These are phyloP conservation scores for Jaapia argillacea DNA, from an alignment of 768 basidiomycete species.

Conservation along the genomic window DNA sequence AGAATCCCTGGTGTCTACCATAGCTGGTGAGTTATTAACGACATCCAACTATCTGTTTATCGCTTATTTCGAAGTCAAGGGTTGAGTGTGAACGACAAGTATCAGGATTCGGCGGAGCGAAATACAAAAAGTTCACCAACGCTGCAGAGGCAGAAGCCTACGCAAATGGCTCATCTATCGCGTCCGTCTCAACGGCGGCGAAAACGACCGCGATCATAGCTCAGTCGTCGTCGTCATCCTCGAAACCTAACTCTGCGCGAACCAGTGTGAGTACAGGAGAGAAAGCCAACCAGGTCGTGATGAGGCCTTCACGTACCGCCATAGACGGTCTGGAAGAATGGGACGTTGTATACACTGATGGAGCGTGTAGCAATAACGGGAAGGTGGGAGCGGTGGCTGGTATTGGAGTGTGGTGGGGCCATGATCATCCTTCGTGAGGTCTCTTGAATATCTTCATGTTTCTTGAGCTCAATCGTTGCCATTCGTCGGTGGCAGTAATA, in stretches of 20 bases:
- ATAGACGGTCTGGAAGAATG: conserved; percentile 9
- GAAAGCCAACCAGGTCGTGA: too few species aligned
- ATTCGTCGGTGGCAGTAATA: conserved; percentile 41
- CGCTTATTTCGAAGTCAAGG: conserved; percentile 30
- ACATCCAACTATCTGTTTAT: background rate
- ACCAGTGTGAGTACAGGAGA: too few species aligned
- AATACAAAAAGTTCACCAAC: conserved; percentile 58
- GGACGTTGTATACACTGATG: conserved; percentile 74
- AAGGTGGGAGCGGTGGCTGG: conserved; percentile 58
- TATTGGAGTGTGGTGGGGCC: conserved; percentile 86
- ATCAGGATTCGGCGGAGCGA: conserved; percentile 50
- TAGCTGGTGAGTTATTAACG: conserved; percentile 44
- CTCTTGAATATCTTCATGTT: too few species aligned
- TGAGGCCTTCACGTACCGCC: background rate
- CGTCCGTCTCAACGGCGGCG: background rate
- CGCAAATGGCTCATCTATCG: conserved; percentile 17
- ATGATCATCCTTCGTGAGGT: conserved; percentile 46
- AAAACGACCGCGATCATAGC: background rate
- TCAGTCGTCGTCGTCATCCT: background rate
- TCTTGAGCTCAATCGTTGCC: background rate
- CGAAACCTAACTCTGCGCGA: background rate
- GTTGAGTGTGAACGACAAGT: conserved; percentile 61
- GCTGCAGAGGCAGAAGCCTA: conserved; percentile 47
- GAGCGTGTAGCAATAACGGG: conserved; percentile 82
- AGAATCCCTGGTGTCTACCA: conserved; percentile 52